phyloP scores from a whole-genome alignment of 1,284 basidiomycete species.

The Bjerkandera adusta region DNA sequence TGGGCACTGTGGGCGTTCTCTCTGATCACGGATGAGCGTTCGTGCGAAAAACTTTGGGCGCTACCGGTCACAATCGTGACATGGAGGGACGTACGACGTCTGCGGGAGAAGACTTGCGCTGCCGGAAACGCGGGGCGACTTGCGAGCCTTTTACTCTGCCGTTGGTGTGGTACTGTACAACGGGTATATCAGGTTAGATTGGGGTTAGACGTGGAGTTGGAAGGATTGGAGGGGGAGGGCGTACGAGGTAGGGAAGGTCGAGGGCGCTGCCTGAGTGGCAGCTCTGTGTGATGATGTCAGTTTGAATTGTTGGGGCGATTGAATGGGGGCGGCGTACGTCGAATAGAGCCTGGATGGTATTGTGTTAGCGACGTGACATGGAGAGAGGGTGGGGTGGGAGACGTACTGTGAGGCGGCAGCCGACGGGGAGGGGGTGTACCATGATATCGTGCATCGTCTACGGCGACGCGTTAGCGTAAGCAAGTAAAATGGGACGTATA shows the following conservation, averaged over 20 bases:
- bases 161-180: constrained; percentile 54
- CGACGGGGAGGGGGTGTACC: constrained; percentile 56
- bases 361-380: too few relatives aligned
- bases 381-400: not conserved
- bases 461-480: constrained; percentile 3
- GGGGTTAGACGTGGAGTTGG: too few relatives aligned
- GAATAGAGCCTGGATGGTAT: constrained; percentile 70
- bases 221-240: too few relatives aligned
- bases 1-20: too few relatives aligned
- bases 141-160: constrained; percentile 54
- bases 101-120: constrained; percentile 36
- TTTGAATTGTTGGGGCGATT: too few relatives aligned
- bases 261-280: constrained; percentile 65
- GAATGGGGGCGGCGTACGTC: constrained; percentile 46
- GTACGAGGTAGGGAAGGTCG: constrained; percentile 38
- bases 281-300: constrained; percentile 37
- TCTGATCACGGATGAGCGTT: too few relatives aligned
- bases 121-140: not conserved
- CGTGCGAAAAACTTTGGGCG: too few relatives aligned
- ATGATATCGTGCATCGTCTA: constrained; percentile 62
- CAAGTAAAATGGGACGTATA: not conserved
- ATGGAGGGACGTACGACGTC: constrained; percentile 52
- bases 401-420: constrained; percentile 71
- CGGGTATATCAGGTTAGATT: too few relatives aligned
- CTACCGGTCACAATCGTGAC: too few relatives aligned